Percentiles rank a stretch among this genome's conserved stretches.
phyloP scores from a whole-genome alignment of 2,329 filamentous ascomycete species.

The Colletotrichum salicis region DNA sequence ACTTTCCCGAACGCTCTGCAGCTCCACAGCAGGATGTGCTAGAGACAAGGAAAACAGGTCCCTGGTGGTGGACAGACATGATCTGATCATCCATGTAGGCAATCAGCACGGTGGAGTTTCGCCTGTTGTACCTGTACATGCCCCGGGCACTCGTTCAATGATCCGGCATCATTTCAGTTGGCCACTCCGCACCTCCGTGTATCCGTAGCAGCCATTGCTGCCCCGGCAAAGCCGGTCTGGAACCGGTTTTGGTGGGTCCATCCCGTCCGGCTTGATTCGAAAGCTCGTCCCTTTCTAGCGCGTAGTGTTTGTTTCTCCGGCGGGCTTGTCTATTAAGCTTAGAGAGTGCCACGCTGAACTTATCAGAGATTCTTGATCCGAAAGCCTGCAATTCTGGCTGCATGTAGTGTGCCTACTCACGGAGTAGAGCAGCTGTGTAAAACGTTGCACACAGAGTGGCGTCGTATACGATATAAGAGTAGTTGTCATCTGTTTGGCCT shows the following conservation, averaged over 20 bases:
- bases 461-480: neutral
- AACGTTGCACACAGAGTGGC: neutral
- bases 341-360: neutral
- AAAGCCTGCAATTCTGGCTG: neutral
- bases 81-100: conserved; percentile 27
- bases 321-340: no score
- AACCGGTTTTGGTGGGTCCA: neutral
- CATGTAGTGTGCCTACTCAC: neutral
- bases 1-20: conserved; percentile 6
- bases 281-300: neutral
- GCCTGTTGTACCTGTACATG: conserved; percentile 15
- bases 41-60: conserved; percentile 21
- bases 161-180: neutral
- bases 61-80: conserved; percentile 30
- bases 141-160: neutral
- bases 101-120: conserved; percentile 21
- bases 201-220: neutral
- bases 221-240: conserved; percentile 13
- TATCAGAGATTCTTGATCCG: no score
- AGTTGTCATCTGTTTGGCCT: neutral
- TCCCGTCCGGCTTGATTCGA: neutral
- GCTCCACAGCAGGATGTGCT: conserved; percentile 12
- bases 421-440: neutral
- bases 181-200: neutral
- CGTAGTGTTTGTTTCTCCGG: neutral